These are phyloP conservation scores for Penicillium soppii DNA, from an alignment of 495 filamentous ascomycete genomes.

Conservation along the genomic window DNA sequence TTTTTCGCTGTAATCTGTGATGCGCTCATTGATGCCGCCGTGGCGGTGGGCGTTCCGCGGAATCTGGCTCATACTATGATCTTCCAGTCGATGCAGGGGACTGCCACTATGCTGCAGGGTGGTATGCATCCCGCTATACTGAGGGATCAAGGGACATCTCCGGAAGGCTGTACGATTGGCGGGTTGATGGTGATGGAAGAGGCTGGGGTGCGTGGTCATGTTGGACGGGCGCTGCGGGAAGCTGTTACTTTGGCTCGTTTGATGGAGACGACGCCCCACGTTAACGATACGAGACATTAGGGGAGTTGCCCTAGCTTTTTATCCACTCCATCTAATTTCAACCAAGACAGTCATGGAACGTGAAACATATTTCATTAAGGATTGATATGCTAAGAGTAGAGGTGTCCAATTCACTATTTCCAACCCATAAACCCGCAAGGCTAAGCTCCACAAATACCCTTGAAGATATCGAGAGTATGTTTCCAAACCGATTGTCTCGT, in stretches of 20 bases:
- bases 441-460: slow-evolving; percentile 20
- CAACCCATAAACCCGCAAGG: too few species aligned
- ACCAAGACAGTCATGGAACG: too few species aligned
- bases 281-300: slow-evolving; percentile 41
- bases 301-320: too few species aligned
- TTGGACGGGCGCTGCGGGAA: slow-evolving; percentile 41
- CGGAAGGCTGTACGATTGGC: slow-evolving; percentile 46
- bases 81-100: slow-evolving; percentile 40
- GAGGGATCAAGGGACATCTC: slow-evolving; percentile 40
- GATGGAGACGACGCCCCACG: slow-evolving; percentile 35
- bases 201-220: slow-evolving; percentile 36
- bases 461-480: slow-evolving; percentile 20
- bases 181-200: slow-evolving; percentile 47
- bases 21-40: slow-evolving; percentile 43
- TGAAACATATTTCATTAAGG: too few species aligned
- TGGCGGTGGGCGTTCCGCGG: slow-evolving; percentile 43
- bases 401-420: too few species aligned
- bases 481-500: slow-evolving; percentile 20
- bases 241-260: slow-evolving; percentile 40
- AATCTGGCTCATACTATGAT: slow-evolving; percentile 40
- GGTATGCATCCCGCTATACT: slow-evolving; percentile 40
- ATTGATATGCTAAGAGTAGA: too few species aligned
- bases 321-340: background rate
- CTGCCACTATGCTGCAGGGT: slow-evolving; percentile 36
- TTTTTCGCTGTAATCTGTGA: slow-evolving; percentile 47